Conservation (phyloP, 805 yeast species). For the Komagataella pastoris region DNA sequence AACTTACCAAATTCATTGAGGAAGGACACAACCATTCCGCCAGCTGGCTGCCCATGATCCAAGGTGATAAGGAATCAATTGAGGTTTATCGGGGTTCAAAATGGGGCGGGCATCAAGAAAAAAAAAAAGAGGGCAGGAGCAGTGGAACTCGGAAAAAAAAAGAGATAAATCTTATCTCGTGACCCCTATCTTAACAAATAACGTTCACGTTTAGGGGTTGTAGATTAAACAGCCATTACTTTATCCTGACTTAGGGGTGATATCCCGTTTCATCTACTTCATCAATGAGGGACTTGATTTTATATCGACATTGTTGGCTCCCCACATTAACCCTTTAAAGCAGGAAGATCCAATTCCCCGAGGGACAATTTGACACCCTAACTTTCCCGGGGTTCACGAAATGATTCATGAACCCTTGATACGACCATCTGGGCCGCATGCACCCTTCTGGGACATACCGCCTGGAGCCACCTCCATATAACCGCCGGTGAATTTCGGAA, state of each 20-base stretch:
- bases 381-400: background rate
- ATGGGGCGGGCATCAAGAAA: background rate
- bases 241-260: background rate
- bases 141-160: background rate
- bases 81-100: background rate
- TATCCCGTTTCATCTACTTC: too few relatives aligned
- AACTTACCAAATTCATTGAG: background rate
- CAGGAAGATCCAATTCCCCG: background rate
- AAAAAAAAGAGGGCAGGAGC: background rate
- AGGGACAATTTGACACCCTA: background rate
- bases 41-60: background rate
- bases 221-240: background rate
- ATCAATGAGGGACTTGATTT: background rate
- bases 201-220: background rate
- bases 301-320: background rate
- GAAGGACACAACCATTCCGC: too few relatives aligned
- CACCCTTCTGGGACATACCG: background rate
- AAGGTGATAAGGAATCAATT: background rate
- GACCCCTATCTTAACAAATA: background rate
- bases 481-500: background rate
- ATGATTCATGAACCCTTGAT: background rate
- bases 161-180: background rate
- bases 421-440: background rate
- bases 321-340: background rate
- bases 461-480: background rate